Evolutionary conservation across 1,139 yeast species (phyloP), one percentile per base, ranked within the genome.

Genomic region (Pichia sp.): DNA sequence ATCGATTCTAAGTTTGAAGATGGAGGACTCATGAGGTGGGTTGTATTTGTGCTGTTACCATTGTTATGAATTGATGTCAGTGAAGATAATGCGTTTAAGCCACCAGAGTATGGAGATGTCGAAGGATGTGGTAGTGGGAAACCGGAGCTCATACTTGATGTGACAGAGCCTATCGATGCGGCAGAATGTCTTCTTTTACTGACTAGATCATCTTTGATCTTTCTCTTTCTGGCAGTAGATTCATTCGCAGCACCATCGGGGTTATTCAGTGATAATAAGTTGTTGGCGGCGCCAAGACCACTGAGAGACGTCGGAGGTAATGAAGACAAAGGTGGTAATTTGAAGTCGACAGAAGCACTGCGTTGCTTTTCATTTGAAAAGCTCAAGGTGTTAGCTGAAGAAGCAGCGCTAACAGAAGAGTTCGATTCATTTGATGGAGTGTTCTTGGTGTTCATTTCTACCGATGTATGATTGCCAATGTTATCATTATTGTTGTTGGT

Each of bases 161-260:
- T 34, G 8, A 5, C 8, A 11, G 56, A 54, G 11, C 52, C 64
- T 6, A 66, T 61, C 8, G 68, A 62, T 11, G 70, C 70, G 8
- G 67, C 69, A 3, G 71, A 68, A 54, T 67, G 71, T 53, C 72
- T 63, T 48, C 72, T 64, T 10, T 63, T 54, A 3, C 67, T 65
- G 34, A 57, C 58, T 3, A 54, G 43, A 26, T 66, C 70, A 41
- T 67, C 70, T 45, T 60, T 45, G 11, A 67, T 48, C 47, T 64
- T 67, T 36, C 70, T 54, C 55, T 66, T 65, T 40, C 69, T 48
- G 16, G 62, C 29, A 8, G 63, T 23, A 4, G 56, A 41, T 19
- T 56, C 54, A 13, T 44, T 34, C 19, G 52, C 52, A 34, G 50
- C 45, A 30, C 23, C 40, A 32, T 29, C 30, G 29, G 36, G 7